Base-by-base conservation (phyloP, 768 basidiomycete species). In the Boletus edulis region DNA sequence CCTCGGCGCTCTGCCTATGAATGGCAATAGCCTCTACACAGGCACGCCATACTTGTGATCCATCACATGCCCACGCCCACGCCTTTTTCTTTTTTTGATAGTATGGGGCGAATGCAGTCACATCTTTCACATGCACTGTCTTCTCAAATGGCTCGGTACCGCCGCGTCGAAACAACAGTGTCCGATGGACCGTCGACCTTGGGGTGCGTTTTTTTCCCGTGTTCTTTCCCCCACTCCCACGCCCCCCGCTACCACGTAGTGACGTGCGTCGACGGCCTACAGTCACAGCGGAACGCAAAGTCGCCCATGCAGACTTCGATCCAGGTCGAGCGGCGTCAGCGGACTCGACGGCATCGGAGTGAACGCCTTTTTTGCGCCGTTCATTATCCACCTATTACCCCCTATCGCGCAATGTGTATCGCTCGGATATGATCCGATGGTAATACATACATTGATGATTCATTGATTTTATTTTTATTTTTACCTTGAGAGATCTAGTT, bases 51-150 rank as follows among this genome's bases (percentile, higher is more conserved):
- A n/a, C n/a, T n/a, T n/a, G n/a, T 29, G 29, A 29, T 24, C 24
- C 24, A 24, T 29, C 27, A 29, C 27, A 29, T 29, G 22, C 3
- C 22, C 22, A 24, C 4, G 29, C 29, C 29, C 29, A 29, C 35
- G 35, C 1, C 35, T 14, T 15, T 7, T 17, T 0, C 35, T 14
- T 15, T 17, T 17, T 37, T 37, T 17, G n/a, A n/a, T 60, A 98
- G 96, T 98, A 51, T 98, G 94, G 92, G 97, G 97, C 34, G 87
- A 97, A 73, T 99, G 96, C 67, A 92, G 86, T 7, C 97, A 98
- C 69, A 86, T 97, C 54, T 99, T 98, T 67, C 97, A 99, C 69
- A 94, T 98, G 92, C 96, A 99, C 70, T 98, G 96, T 73, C 75
- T 99, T 13, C 79, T 96, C 59, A 97, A 98, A 71, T 99, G 97